phyloP scores from a whole-genome alignment of 2,329 filamentous ascomycete genomes.

The Fusarium sp. region DNA sequence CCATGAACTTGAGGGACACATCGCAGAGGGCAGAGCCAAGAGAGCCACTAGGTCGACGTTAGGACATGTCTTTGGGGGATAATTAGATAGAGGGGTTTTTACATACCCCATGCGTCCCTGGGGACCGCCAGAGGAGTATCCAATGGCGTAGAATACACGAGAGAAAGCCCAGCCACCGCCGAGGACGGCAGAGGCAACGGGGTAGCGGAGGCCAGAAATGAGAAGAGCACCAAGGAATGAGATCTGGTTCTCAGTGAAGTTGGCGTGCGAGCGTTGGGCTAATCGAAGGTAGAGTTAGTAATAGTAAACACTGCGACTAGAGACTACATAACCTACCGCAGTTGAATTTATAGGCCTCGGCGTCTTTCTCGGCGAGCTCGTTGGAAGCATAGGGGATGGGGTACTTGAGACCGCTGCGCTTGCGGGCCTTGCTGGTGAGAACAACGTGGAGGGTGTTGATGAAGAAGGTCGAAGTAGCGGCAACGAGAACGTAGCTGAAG shows the following conservation, averaged over 20 bases:
- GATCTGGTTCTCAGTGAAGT: slow-evolving; percentile 72
- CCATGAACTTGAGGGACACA: slow-evolving; percentile 56
- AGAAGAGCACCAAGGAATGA: slow-evolving; percentile 65
- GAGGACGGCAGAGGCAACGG: slow-evolving; percentile 61
- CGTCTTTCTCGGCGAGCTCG: slow-evolving; percentile 67
- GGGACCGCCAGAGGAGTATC: slow-evolving; percentile 65
- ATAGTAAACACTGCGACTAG: slow-evolving; percentile 3
- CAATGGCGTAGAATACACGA: slow-evolving; percentile 66
- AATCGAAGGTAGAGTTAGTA: slow-evolving; percentile 11
- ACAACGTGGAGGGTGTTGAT: slow-evolving; percentile 66
- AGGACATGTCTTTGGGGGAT: slow-evolving; percentile 23
- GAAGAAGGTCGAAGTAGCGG: slow-evolving; percentile 68
- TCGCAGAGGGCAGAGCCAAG: slow-evolving; percentile 53
- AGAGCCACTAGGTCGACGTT: slow-evolving; percentile 52
- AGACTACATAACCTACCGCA: slow-evolving; percentile 60
- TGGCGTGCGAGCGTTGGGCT: slow-evolving; percentile 72
- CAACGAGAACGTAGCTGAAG: slow-evolving; percentile 71
- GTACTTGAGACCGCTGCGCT: slow-evolving; percentile 66
- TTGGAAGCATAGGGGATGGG: slow-evolving; percentile 68
- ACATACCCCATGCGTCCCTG: slow-evolving; percentile 58
- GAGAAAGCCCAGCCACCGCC: slow-evolving; percentile 66
- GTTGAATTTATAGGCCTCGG: slow-evolving; percentile 70
- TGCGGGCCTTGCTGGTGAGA: slow-evolving; percentile 64
- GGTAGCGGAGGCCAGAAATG: slow-evolving; percentile 68
- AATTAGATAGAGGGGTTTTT: not conserved